Evolutionary conservation across 2,329 filamentous ascomycete genomes (phyloP).

Genomic region (Apiospora arundinis): DNA sequence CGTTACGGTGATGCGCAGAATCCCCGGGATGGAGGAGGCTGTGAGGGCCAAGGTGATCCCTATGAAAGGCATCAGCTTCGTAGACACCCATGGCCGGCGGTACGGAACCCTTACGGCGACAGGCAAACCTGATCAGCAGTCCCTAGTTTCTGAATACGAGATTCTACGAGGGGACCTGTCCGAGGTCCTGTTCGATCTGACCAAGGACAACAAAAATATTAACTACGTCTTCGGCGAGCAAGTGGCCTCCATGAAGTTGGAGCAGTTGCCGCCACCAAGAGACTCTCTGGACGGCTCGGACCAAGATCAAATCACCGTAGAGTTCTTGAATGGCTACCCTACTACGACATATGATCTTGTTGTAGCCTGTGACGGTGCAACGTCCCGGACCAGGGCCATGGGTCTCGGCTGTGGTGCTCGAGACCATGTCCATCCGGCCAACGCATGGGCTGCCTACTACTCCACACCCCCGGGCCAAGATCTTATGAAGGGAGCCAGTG

Average conservation of each 20-base stretch:
- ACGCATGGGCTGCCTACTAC: slow-evolving; percentile 51
- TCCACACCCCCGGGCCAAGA: slow-evolving; percentile 41
- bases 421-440: slow-evolving; percentile 44
- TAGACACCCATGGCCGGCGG: slow-evolving; percentile 47
- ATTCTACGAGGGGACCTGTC: slow-evolving; percentile 64
- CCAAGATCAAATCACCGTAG: slow-evolving; percentile 45
- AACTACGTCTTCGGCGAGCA: slow-evolving; percentile 48
- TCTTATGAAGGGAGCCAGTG: slow-evolving; percentile 44
- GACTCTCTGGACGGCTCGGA: slow-evolving; percentile 26
- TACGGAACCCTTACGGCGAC: slow-evolving; percentile 48
- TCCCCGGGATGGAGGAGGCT: slow-evolving; percentile 47
- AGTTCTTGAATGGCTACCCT: slow-evolving; percentile 46
- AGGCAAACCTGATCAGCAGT: slow-evolving; percentile 49
- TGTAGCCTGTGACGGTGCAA: slow-evolving; percentile 61
- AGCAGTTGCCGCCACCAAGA: background rate
- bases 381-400: slow-evolving; percentile 53
- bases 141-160: slow-evolving; percentile 62
- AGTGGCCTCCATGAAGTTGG: slow-evolving; percentile 43
- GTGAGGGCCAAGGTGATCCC: slow-evolving; percentile 47
- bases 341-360: slow-evolving; percentile 53
- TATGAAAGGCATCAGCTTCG: slow-evolving; percentile 55
- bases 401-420: slow-evolving; percentile 45
- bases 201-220: slow-evolving; percentile 43
- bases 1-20: slow-evolving; percentile 43
- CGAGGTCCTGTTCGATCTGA: slow-evolving; percentile 53